These are phyloP conservation scores for Scheffersomyces quercinus DNA, from an alignment of 1,139 yeast species.

Conservation along the genomic window DNA sequence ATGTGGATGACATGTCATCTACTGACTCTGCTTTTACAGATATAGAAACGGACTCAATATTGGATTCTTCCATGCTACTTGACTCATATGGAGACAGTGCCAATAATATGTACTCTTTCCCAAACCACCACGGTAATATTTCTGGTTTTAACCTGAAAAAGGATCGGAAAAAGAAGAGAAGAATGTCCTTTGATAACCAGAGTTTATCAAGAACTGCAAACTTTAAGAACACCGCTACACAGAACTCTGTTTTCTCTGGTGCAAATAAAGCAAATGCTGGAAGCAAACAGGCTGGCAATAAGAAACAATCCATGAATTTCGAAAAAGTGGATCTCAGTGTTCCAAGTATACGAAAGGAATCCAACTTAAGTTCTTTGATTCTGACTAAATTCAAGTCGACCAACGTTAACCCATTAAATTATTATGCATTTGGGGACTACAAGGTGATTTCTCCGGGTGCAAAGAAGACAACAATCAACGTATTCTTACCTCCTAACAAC, in stretches of 20 bases:
- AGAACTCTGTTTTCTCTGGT: conserved; percentile 4
- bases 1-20: conserved; percentile 29
- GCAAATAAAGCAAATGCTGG: neutral
- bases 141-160: conserved; percentile 14
- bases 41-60: conserved; percentile 41
- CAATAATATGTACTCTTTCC: conserved; percentile 17
- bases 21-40: conserved; percentile 49
- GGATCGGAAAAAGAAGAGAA: conserved; percentile 18
- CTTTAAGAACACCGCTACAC: conserved; percentile 7
- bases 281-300: conserved; percentile 1
- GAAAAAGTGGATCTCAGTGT: conserved; percentile 22
- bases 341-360: conserved; percentile 11
- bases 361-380: conserved; percentile 45
- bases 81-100: conserved; percentile 23
- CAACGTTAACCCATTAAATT: conserved; percentile 51
- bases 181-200: conserved; percentile 20
- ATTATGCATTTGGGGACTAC: conserved; percentile 49
- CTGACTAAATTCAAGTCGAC: conserved; percentile 35
- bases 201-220: conserved; percentile 14
- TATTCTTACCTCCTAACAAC: conserved; percentile 40
- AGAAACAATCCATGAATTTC: conserved; percentile 18
- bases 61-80: conserved; percentile 33
- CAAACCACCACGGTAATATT: conserved; percentile 12
- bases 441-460: conserved; percentile 20
- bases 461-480: conserved; percentile 28